Evolutionary conservation across 176 grass and related monocot species (phyloP).

Genomic region (Stipa capillata): DNA sequence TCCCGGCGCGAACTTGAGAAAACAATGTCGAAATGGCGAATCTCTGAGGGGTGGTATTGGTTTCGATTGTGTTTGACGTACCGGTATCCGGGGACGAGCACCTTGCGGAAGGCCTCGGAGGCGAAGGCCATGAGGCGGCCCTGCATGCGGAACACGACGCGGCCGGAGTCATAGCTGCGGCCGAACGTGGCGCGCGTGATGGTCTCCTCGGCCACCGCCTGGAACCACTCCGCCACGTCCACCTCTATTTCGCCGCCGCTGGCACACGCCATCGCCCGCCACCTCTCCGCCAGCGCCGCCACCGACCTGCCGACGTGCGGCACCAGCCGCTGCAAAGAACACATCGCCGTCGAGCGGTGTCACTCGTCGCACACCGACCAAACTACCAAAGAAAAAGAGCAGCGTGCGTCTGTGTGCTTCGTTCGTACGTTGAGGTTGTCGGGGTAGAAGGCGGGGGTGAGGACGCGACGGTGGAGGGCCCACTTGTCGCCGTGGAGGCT

Average conservation of each 20-base stretch:
- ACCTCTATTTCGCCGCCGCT: conserved; percentile 63
- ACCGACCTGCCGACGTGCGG: conserved; percentile 64
- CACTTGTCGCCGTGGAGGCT: conserved; percentile 74
- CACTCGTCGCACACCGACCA: not conserved
- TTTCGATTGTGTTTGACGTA: not conserved
- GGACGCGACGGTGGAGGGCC: conserved; percentile 67
- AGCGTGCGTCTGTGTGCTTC: not conserved
- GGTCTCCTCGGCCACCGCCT: conserved; percentile 65
- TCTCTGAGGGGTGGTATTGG: not conserved
- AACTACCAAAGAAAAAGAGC: not conserved
- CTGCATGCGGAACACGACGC: conserved; percentile 68
- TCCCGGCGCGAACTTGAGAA: not conserved
- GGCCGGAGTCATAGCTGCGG: conserved; percentile 59
- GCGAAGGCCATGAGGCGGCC: conserved; percentile 69
- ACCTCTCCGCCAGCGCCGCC: conserved; percentile 43
- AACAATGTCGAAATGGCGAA: not conserved
- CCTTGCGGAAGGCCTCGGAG: conserved; percentile 79
- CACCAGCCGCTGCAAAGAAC: conserved; percentile 45
- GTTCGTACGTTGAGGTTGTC: conserved; percentile 76
- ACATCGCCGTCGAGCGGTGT: conserved; percentile 5
- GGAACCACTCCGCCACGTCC: conserved; percentile 83
- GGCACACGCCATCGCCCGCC: conserved; percentile 33
- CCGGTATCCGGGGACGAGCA: conserved; percentile 84
- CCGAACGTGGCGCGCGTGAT: conserved; percentile 68
- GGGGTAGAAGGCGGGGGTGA: conserved; percentile 58